Evolutionary conservation across 1,139 yeast genomes (phyloP).

Genomic region (Candida dubliniensis): DNA sequence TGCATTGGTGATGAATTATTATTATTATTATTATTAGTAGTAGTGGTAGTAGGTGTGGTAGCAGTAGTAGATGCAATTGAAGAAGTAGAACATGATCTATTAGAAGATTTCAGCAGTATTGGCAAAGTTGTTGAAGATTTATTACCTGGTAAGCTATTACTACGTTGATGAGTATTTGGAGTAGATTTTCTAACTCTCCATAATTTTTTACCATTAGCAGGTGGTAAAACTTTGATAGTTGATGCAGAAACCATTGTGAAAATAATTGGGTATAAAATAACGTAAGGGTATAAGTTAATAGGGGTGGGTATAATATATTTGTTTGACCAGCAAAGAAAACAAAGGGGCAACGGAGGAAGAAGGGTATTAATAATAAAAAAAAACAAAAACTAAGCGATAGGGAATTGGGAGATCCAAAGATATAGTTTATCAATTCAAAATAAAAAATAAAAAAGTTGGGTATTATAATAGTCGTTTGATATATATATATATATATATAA

Average conservation of each 20-base stretch:
- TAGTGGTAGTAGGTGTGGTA: background rate
- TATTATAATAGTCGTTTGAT: background rate
- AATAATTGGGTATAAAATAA: slow-evolving; percentile 1
- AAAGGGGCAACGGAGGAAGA: background rate
- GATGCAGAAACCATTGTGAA: slow-evolving; percentile 1
- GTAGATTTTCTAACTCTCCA: slow-evolving; percentile 46
- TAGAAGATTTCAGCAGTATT: background rate
- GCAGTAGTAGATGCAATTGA: background rate
- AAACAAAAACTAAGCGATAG: slow-evolving; percentile 1
- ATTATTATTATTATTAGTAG: too few species aligned
- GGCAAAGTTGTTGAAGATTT: slow-evolving; percentile 11
- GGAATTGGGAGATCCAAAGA: background rate
- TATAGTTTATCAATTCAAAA: background rate
- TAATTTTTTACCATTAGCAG: slow-evolving; percentile 49
- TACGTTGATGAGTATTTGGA: slow-evolving; percentile 20
- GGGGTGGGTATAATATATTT: slow-evolving; percentile 1
- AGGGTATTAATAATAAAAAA: background rate
- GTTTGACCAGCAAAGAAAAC: background rate
- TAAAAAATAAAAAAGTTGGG: background rate
- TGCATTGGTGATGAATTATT: slow-evolving; percentile 3
- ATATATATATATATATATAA: too few species aligned
- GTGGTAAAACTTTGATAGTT: slow-evolving; percentile 27
- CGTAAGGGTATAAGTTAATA: background rate
- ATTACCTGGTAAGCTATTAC: slow-evolving; percentile 6
- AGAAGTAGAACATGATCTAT: slow-evolving; percentile 14